Evolutionary conservation across 179 eudicot genomes (phyloP).

Genomic region (Camellia oleifera): DNA sequence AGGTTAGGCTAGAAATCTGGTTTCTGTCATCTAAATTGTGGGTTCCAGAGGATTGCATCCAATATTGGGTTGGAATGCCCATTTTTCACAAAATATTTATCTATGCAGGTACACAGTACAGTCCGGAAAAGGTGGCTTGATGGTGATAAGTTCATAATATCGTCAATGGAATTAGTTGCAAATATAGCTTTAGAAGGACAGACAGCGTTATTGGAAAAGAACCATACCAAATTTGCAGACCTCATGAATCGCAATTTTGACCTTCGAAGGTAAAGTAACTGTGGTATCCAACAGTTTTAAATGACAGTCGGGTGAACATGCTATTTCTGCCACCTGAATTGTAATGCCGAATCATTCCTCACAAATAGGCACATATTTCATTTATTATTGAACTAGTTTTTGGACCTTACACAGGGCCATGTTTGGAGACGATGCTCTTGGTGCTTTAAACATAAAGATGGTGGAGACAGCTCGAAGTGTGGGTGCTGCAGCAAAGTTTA

Average conservation of each 20-base stretch:
- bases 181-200: slow-evolving; percentile 69
- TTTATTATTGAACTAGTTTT: background rate
- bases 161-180: slow-evolving; percentile 74
- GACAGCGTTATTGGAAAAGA: slow-evolving; percentile 56
- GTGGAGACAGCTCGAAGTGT: slow-evolving; percentile 70
- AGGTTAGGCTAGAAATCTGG: background rate
- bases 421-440: slow-evolving; percentile 91
- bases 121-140: slow-evolving; percentile 82
- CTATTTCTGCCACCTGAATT: no score
- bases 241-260: slow-evolving; percentile 90
- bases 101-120: slow-evolving; percentile 74
- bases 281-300: background rate
- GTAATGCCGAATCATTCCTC: background rate
- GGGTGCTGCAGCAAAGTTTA: slow-evolving; percentile 93
- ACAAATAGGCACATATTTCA: background rate
- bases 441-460: slow-evolving; percentile 79
- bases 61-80: background rate
- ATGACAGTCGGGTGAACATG: no score
- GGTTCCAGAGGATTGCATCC: background rate
- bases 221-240: slow-evolving; percentile 57
- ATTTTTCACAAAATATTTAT: background rate
- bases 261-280: slow-evolving; percentile 58
- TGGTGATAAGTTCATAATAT: slow-evolving; percentile 75
- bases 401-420: slow-evolving; percentile 46
- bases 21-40: background rate